A percentile compares a stretch with the other conserved stretches of the same genome.
Evolutionary conservation across 805 yeast genomes (phyloP).

Genomic region (Jamesozyma jinghongensis): DNA sequence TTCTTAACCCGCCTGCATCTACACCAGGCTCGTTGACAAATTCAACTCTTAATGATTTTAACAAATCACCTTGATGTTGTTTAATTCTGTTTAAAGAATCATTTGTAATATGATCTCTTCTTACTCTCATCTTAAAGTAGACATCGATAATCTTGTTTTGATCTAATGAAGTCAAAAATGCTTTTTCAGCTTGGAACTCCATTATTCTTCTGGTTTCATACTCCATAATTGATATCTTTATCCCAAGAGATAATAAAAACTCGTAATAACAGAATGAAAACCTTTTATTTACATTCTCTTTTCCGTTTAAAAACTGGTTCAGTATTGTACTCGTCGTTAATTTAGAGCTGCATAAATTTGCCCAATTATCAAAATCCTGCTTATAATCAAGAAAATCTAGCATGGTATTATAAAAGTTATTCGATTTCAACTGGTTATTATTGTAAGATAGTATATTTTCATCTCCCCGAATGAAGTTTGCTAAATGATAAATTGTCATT

Average conservation of each 20-base stretch:
- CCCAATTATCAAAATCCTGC: conserved; percentile 80
- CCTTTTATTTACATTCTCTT: conserved; percentile 8
- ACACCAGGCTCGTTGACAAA: conserved; percentile 86
- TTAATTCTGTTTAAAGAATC: conserved; percentile 67
- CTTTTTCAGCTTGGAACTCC: conserved; percentile 85
- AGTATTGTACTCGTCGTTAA: not conserved
- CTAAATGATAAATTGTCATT: conserved; percentile 45
- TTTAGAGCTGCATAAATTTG: conserved; percentile 4
- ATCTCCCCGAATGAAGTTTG: conserved; percentile 32
- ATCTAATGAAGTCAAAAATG: conserved; percentile 67
- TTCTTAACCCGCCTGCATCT: conserved; percentile 90
- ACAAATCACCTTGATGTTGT: conserved; percentile 47
- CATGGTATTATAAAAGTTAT: conserved; percentile 57
- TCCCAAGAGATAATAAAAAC: conserved; percentile 68
- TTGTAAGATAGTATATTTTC: conserved; percentile 10
- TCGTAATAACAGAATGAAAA: conserved; percentile 71
- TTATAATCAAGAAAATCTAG: conserved; percentile 71
- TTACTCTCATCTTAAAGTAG: conserved; percentile 55
- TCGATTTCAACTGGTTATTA: conserved; percentile 28
- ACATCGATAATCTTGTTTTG: conserved; percentile 54
- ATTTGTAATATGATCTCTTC: conserved; percentile 55
- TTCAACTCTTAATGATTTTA: conserved; percentile 68
- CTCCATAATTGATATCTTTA: conserved; percentile 72
- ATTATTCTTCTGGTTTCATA: conserved; percentile 72
- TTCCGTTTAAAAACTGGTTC: conserved; percentile 1